These are phyloP conservation scores for Hordeum marinum DNA, from an alignment of 176 grass and related monocot genomes.

Conservation along the genomic window DNA sequence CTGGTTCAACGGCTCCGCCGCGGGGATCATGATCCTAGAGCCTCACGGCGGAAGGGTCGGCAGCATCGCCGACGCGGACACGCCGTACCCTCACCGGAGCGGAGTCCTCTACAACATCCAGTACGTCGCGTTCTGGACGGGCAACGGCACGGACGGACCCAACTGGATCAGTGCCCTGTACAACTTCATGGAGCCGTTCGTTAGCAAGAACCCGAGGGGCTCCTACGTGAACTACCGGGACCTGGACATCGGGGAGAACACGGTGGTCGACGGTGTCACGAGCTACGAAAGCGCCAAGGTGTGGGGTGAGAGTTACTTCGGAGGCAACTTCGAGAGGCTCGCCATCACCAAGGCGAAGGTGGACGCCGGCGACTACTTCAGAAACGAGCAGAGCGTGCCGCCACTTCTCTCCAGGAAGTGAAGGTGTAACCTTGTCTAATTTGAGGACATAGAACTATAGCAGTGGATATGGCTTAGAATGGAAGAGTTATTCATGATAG, in stretches of 20 bases:
- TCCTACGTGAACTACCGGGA: slow-evolving; percentile 47
- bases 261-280: slow-evolving; percentile 18
- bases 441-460: background rate
- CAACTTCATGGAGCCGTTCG: slow-evolving; percentile 25
- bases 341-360: slow-evolving; percentile 28
- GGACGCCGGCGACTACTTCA: slow-evolving; percentile 45
- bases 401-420: slow-evolving; percentile 18
- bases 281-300: slow-evolving; percentile 36
- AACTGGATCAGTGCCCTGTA: slow-evolving; percentile 21
- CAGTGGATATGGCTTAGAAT: too few relatives aligned
- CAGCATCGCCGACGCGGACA: background rate
- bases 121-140: slow-evolving; percentile 19
- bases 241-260: slow-evolving; percentile 36
- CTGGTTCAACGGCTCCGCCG: background rate
- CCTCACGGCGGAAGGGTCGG: slow-evolving; percentile 24
- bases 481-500: too few relatives aligned
- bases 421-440: background rate
- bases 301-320: slow-evolving; percentile 45
- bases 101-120: slow-evolving; percentile 39
- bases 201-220: slow-evolving; percentile 31
- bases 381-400: slow-evolving; percentile 55
- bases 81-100: slow-evolving; percentile 35
- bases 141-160: background rate
- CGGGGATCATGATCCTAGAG: slow-evolving; percentile 24
- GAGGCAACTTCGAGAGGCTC: slow-evolving; percentile 34